These are phyloP conservation scores for Yamadazyma spencermartinsiae DNA, from an alignment of 1,139 yeast genomes.

Conservation along the genomic window DNA sequence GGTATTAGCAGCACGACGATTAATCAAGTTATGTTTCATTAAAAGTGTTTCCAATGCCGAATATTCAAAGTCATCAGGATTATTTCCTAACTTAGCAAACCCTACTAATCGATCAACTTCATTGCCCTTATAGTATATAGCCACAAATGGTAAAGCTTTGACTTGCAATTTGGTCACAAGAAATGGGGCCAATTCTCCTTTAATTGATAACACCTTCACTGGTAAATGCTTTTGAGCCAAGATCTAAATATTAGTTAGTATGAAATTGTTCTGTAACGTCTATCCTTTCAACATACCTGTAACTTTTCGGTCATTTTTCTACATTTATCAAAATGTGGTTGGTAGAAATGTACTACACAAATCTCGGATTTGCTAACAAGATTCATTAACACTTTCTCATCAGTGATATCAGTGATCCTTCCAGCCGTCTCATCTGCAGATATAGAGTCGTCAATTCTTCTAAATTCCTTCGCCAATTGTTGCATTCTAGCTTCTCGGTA, in stretches of 20 bases:
- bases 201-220: constrained; percentile 55
- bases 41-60: constrained; percentile 49
- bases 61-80: constrained; percentile 29
- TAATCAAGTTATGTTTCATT: constrained; percentile 28
- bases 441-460: constrained; percentile 34
- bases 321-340: constrained; percentile 63
- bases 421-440: constrained; percentile 42
- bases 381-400: constrained; percentile 60
- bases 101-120: constrained; percentile 66
- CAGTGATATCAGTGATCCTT: constrained; percentile 33
- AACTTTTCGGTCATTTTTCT: constrained; percentile 54
- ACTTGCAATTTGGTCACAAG: constrained; percentile 61
- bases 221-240: constrained; percentile 57
- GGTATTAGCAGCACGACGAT: constrained; percentile 33
- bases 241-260: not conserved
- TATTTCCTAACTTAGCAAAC: constrained; percentile 56
- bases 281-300: constrained; percentile 6
- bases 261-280: constrained; percentile 6
- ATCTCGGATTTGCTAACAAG: constrained; percentile 42
- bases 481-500: constrained; percentile 53
- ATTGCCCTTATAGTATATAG: constrained; percentile 59
- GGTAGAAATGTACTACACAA: constrained; percentile 66
- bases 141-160: constrained; percentile 70
- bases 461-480: constrained; percentile 47
- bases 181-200: constrained; percentile 71